Percentiles rank a stretch among this genome's conserved stretches.
phyloP scores from a whole-genome alignment of 306 rosid species.

The Fragaria nilgerrensis region DNA sequence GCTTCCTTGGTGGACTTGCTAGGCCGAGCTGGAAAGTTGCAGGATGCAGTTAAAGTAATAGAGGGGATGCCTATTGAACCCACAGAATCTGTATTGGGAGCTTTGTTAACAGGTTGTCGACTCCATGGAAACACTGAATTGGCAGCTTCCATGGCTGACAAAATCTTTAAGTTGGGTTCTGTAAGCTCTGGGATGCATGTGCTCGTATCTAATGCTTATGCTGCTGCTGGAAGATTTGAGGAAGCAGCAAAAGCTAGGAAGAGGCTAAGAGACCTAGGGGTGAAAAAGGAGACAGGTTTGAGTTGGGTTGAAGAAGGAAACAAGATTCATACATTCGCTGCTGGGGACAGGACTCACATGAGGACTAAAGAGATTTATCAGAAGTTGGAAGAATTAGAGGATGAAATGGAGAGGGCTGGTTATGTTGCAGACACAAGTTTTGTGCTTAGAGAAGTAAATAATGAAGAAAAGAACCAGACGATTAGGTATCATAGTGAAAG shows the following conservation, averaged over 20 bases:
- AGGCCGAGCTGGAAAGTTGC: conserved; percentile 78
- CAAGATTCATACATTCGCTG: conserved; percentile 69
- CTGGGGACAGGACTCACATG: conserved; percentile 65
- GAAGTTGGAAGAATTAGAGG: conserved; percentile 75
- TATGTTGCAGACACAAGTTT: conserved; percentile 87
- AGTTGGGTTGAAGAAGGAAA: conserved; percentile 93
- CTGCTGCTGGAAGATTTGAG: conserved; percentile 81
- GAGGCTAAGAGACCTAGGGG: conserved; percentile 60
- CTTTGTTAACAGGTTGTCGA: conserved; percentile 79
- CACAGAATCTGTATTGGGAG: conserved; percentile 82
- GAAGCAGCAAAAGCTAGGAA: conserved; percentile 84
- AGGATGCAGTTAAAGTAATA: conserved; percentile 59
- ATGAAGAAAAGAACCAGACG: conserved; percentile 60
- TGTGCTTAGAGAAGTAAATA: conserved; percentile 65
- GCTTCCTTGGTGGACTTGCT: conserved; percentile 83
- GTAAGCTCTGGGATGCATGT: conserved; percentile 66
- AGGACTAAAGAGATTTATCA: conserved; percentile 57
- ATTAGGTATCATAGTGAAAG: conserved; percentile 86
- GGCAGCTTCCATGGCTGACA: conserved; percentile 77
- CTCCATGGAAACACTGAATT: conserved; percentile 67
- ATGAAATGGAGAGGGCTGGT: conserved; percentile 72
- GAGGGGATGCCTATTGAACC: conserved; percentile 70
- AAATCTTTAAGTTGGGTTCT: conserved; percentile 45
- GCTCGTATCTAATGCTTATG: conserved; percentile 74
- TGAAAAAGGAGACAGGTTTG: conserved; percentile 82